Conservation (phyloP, 2,329 filamentous ascomycete species). For the Fusarium buharicum region DNA sequence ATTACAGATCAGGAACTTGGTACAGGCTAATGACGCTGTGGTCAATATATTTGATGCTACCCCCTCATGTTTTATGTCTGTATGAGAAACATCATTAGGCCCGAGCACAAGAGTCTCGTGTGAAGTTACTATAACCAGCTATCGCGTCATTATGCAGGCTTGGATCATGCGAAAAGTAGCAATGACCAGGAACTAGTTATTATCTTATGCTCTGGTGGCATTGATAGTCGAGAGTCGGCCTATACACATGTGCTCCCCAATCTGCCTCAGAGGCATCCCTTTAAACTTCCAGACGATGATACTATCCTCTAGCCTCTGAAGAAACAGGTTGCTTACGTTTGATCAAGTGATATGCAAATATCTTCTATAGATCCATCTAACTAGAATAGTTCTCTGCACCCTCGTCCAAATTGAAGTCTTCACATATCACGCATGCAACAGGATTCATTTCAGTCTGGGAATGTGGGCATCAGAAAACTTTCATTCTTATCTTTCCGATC, state of each 20-base stretch:
- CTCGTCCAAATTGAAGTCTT: no score
- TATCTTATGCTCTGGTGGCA: no score
- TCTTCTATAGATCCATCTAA: no score
- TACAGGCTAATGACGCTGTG: slow-evolving; percentile 5
- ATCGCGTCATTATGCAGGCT: neutral
- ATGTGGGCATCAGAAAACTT: slow-evolving; percentile 7
- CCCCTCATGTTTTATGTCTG: slow-evolving; percentile 23
- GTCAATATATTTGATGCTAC: slow-evolving; percentile 3
- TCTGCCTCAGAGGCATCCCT: no score
- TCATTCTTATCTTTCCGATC: slow-evolving; percentile 28
- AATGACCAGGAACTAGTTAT: neutral
- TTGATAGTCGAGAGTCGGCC: no score
- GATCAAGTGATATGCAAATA: no score
- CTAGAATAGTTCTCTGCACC: no score
- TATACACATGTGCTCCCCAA: no score
- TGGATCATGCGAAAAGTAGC: neutral
- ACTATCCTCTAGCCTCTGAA: no score
- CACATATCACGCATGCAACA: neutral
- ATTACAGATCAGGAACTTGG: slow-evolving; percentile 15
- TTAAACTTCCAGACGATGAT: neutral
- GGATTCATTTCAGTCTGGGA: neutral
- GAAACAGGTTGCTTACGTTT: no score
- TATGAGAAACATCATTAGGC: slow-evolving; percentile 18
- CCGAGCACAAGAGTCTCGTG: slow-evolving; percentile 16
- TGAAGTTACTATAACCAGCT: neutral